Percentiles rank a stretch among this genome's conserved stretches.
Evolutionary conservation across 352 stramenopile species (phyloP).

Genomic region (Pythium utonaiense): DNA sequence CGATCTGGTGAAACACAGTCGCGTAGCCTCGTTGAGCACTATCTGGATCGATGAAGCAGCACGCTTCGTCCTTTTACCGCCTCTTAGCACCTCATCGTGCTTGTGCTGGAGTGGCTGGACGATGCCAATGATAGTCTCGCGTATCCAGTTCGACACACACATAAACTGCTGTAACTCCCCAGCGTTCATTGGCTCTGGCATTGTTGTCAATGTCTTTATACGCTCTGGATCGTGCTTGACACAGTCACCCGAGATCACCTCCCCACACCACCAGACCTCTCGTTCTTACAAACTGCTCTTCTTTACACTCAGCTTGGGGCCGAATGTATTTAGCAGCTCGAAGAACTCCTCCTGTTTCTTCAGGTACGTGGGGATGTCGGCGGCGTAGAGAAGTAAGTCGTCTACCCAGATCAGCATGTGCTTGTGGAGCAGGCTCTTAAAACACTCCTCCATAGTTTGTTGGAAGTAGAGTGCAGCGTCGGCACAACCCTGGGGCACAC

Average conservation of each 20-base stretch:
- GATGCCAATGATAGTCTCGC: constrained; percentile 1
- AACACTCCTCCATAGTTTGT: constrained; percentile 15
- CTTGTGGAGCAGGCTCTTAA: constrained; percentile 18
- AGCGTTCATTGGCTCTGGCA: neutral
- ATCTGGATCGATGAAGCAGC: neutral
- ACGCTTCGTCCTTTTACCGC: neutral
- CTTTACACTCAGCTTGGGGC: constrained; percentile 20
- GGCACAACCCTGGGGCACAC: too few relatives aligned
- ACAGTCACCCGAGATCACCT: neutral
- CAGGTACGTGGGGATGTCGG: constrained; percentile 22
- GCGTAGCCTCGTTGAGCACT: neutral
- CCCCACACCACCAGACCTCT: constrained; percentile 4
- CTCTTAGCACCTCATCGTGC: neutral
- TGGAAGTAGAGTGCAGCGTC: constrained; percentile 19
- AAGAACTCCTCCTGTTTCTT: constrained; percentile 23
- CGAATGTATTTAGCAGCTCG: constrained; percentile 14
- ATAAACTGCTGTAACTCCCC: constrained; percentile 10
- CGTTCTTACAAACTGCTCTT: constrained; percentile 10
- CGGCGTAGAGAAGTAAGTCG: constrained; percentile 28
- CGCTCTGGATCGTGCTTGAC: constrained; percentile 3
- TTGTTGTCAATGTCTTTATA: neutral
- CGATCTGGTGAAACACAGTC: neutral
- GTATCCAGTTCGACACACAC: constrained; percentile 9
- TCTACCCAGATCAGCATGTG: constrained; percentile 34
- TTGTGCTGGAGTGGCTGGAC: neutral